phyloP scores from a whole-genome alignment of 306 rosid genomes.

The Adenanthera pavonina region DNA sequence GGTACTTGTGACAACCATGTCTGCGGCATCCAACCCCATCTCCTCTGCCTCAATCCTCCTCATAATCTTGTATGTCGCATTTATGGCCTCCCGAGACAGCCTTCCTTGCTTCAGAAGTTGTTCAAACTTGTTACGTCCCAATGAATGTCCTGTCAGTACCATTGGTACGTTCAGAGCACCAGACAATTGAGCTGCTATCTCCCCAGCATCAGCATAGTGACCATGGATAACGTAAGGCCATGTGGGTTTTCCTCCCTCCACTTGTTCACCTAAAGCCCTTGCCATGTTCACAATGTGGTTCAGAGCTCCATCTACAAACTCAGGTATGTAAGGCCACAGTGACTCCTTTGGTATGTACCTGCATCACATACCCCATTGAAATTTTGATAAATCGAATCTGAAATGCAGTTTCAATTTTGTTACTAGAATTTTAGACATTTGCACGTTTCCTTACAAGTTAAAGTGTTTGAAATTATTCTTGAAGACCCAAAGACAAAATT shows the following conservation, averaged over 20 bases:
- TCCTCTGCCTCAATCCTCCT: slow-evolving; percentile 84
- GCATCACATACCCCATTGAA: background rate
- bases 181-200: slow-evolving; percentile 68
- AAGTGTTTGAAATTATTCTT: background rate
- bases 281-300: slow-evolving; percentile 78
- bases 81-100: slow-evolving; percentile 67
- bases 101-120: slow-evolving; percentile 81
- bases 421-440: background rate
- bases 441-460: background rate
- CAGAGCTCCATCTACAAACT: slow-evolving; percentile 74
- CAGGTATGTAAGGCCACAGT: slow-evolving; percentile 82
- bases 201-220: slow-evolving; percentile 85
- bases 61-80: slow-evolving; percentile 71
- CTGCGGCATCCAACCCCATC: slow-evolving; percentile 74
- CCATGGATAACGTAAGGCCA: slow-evolving; percentile 87
- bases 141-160: slow-evolving; percentile 83
- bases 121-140: slow-evolving; percentile 82
- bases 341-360: slow-evolving; percentile 83
- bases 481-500: background rate
- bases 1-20: slow-evolving; percentile 86
- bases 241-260: slow-evolving; percentile 59
- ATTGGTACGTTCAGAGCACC: slow-evolving; percentile 84
- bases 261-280: slow-evolving; percentile 74
- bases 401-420: background rate
- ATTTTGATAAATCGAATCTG: background rate